These are phyloP conservation scores for Solanum okadae DNA, from an alignment of 257 asterid genomes.

Conservation along the genomic window DNA sequence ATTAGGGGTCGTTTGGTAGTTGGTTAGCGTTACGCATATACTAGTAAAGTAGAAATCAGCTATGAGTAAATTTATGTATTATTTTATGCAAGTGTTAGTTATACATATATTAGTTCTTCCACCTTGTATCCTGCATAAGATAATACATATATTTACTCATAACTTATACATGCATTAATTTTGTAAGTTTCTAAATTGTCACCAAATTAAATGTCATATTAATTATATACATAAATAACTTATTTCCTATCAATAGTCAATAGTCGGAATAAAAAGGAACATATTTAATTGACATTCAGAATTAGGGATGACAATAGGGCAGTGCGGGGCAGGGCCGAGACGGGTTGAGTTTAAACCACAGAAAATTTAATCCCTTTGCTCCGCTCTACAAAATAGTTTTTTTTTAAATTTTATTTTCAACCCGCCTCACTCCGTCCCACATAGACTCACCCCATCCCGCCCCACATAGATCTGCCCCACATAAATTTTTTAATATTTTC, in stretches of 20 bases:
- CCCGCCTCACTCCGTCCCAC: neutral
- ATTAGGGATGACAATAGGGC: neutral
- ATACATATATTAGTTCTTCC: neutral
- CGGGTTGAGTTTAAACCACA: neutral
- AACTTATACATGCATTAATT: too few relatives aligned
- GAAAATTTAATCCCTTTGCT: neutral
- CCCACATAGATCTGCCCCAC: too few relatives aligned
- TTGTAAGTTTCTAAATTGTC: neutral
- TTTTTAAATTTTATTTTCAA: too few relatives aligned
- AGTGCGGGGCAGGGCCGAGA: rapidly evolving
- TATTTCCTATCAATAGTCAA: too few relatives aligned
- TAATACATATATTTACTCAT: too few relatives aligned
- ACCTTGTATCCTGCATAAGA: too few relatives aligned
- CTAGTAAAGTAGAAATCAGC: too few relatives aligned
- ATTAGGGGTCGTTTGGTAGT: neutral
- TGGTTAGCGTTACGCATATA: neutral
- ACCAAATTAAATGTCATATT: neutral
- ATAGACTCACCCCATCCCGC: too few relatives aligned
- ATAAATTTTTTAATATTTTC: too few relatives aligned
- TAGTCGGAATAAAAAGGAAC: neutral
- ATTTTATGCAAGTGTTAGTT: neutral
- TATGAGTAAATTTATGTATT: too few relatives aligned
- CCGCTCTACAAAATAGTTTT: neutral
- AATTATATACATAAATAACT: neutral
- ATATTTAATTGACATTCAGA: too few relatives aligned